Conservation (phyloP, 2,329 filamentous ascomycete genomes). For the Conoideocrella luteorostrata region DNA sequence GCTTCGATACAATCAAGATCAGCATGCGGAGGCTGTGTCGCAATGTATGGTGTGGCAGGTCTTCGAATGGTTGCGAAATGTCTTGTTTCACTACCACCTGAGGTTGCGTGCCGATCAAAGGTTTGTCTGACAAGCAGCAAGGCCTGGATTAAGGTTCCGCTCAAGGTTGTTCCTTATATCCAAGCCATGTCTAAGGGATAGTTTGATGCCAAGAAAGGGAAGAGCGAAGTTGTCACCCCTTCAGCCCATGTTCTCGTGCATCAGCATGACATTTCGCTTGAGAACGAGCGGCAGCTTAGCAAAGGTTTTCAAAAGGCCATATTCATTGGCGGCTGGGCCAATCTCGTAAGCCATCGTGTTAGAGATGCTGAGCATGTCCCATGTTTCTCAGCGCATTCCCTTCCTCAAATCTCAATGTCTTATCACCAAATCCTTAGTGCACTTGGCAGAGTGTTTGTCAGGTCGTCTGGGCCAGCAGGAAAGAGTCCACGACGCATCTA, state of each 20-base stretch:
- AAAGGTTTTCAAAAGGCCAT: not conserved
- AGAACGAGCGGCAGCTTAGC: no score
- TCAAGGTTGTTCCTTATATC: constrained; percentile 16
- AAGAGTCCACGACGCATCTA: no score
- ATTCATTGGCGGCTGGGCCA: not conserved
- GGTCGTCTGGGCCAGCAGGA: no score
- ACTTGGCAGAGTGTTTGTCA: not conserved
- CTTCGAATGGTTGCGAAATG: not conserved
- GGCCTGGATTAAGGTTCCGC: constrained; percentile 14
- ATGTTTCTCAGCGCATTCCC: constrained; percentile 2
- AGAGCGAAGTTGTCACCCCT: not conserved
- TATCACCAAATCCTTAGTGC: not conserved
- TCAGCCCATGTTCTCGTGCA: not conserved
- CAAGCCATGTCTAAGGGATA: constrained; percentile 11
- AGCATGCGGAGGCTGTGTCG: not conserved
- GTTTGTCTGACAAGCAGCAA: constrained; percentile 7
- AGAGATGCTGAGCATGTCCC: not conserved
- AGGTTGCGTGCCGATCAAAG: constrained; percentile 5
- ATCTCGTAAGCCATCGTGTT: not conserved
- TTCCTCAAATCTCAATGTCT: not conserved
- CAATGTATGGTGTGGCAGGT: not conserved
- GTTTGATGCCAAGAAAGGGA: not conserved
- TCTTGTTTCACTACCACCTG: not conserved
- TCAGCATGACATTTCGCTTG: no score
- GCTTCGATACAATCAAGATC: not conserved